A percentile compares a stretch with the other conserved stretches of the same genome.
phyloP scores from a whole-genome alignment of 177 flowering plant genomes.

The Tripterygium wilfordii region DNA sequence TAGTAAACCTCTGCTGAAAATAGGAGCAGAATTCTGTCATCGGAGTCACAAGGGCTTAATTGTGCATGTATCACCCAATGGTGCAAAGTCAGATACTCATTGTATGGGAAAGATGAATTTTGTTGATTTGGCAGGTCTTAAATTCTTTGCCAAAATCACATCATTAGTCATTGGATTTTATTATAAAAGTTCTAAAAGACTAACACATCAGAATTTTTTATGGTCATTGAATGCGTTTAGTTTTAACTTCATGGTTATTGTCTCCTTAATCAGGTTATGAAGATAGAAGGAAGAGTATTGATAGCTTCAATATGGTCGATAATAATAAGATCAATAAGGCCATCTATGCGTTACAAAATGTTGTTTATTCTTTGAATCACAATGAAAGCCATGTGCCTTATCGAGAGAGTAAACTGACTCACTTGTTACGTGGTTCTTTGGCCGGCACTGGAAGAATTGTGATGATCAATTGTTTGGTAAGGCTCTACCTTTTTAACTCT shows the following conservation, averaged over 20 bases:
- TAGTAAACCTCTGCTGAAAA: constrained; percentile 34
- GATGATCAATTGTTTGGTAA: constrained; percentile 68
- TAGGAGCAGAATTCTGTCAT: constrained; percentile 15
- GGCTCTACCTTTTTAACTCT: constrained; percentile 1
- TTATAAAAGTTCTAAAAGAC: not conserved
- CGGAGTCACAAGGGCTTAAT: constrained; percentile 65
- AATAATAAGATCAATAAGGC: constrained; percentile 48
- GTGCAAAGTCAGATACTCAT: constrained; percentile 13
- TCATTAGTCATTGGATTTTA: not conserved
- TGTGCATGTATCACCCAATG: constrained; percentile 31
- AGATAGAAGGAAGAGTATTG: constrained; percentile 43
- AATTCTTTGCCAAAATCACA: not conserved
- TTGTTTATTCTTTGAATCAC: constrained; percentile 49
- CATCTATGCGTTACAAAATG: constrained; percentile 54
- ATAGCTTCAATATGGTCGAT: constrained; percentile 34
- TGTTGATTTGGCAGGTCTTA: constrained; percentile 79
- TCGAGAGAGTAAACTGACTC: constrained; percentile 70
- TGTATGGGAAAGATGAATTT: constrained; percentile 55
- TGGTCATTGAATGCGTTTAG: no score
- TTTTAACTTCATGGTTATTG: not conserved
- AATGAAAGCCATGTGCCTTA: constrained; percentile 62
- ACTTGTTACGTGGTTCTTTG: constrained; percentile 61
- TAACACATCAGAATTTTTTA: not conserved
- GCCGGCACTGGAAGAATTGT: constrained; percentile 37
- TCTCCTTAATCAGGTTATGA: constrained; percentile 50